Base-by-base conservation (phyloP, 1,284 basidiomycete species). In the Microbotryum lychnidis-dioicae region DNA sequence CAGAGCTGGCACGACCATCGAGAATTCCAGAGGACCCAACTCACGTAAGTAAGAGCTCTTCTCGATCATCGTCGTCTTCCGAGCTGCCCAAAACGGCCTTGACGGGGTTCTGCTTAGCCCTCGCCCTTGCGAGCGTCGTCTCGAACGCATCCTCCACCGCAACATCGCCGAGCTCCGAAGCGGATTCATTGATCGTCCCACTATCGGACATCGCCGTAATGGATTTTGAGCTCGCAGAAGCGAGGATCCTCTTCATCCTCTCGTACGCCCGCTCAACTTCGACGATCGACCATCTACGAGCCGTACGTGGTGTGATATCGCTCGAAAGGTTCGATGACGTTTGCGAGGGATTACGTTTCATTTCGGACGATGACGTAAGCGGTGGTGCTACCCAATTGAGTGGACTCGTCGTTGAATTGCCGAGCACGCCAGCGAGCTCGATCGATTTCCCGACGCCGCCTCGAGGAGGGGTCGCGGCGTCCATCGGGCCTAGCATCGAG, bases 191-290 rank as follows among this genome's bases (percentile, higher is more conserved):
- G 12, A 18, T 51, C 27, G 27, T 51, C 27, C 50, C 50, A 47
- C 47, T 21, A 10, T 44, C 48, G 14, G 27, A 27, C 45, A 12
- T 33, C 21, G 20, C 21, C 21, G 10, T 23, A 14, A 16, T 9
- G 4, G 37, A 49, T 20, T 21, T 48, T 55, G 46, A 54, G 55
- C 48, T 64, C 14, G 63, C 42, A 20, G 49, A 52, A 1, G 62
- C 65, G 4, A 69, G 54, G 48, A 69, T 47, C 10, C 50, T 27
- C 46, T 57, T 62, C 67, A 69, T 69, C 23, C 67, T 49, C 29
- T 63, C 57, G 52, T 66, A 66, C 16, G 64, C 64, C 31, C 42
- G 51, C 23, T 66, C 64, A 20, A 66, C 55, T 44, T 66, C 64
- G n/a, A 61, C 54, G 44, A 66, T 63, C 7, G 53, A 56, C 67